These are phyloP conservation scores for Pseudoturritis turrita DNA, from an alignment of 345 rosid genomes.

Conservation along the genomic window DNA sequence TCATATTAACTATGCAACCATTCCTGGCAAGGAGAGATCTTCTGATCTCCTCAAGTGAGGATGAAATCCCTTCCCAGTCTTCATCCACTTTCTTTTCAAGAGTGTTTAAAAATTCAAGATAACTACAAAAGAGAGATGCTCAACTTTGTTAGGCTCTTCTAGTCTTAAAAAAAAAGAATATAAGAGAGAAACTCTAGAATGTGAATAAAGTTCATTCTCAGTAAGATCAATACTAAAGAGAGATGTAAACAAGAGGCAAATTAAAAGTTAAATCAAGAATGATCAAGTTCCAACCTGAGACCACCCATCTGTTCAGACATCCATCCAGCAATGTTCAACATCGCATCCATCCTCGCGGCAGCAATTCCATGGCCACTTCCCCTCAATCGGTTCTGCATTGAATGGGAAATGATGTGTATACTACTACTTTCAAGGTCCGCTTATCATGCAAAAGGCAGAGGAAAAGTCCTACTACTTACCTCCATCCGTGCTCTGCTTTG, in stretches of 20 bases:
- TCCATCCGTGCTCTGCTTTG: constrained; percentile 98
- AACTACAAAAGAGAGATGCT: constrained; percentile 43
- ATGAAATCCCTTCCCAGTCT: constrained; percentile 84
- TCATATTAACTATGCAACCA: constrained; percentile 80
- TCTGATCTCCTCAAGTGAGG: constrained; percentile 87
- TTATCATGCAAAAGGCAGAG: neutral
- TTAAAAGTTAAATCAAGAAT: neutral
- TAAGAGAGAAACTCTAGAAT: neutral
- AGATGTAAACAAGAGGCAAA: neutral
- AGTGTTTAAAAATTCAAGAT: constrained; percentile 68
- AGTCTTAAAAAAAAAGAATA: neutral
- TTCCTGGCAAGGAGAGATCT: constrained; percentile 64
- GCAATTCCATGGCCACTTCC: constrained; percentile 96
- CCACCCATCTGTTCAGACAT: constrained; percentile 99
- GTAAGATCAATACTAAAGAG: neutral
- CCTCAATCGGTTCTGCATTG: constrained; percentile 71
- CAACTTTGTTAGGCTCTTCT: constrained; percentile 8
- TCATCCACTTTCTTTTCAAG: constrained; percentile 82
- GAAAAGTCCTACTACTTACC: constrained; percentile 39
- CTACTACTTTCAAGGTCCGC: neutral
- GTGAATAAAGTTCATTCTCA: neutral
- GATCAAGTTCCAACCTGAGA: constrained; percentile 53
- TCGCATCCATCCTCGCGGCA: constrained; percentile 89
- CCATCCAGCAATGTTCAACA: constrained; percentile 87
- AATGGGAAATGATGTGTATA: neutral